These are phyloP conservation scores for Candida namnaoensis DNA, from an alignment of 805 yeast species.

Conservation along the genomic window DNA sequence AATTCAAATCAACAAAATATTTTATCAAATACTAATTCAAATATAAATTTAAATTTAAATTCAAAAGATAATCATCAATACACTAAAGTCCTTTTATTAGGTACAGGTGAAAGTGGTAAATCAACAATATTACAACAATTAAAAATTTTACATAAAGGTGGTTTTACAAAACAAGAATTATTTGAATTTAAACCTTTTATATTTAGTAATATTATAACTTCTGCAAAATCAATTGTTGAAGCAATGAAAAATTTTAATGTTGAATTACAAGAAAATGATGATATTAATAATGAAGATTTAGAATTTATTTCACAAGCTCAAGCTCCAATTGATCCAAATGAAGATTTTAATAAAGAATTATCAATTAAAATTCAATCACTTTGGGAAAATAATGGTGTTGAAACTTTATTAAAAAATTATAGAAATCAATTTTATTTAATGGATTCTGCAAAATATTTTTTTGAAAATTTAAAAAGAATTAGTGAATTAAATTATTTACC, in stretches of 20 bases:
- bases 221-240: conserved; percentile 60
- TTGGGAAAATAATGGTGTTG: conserved; percentile 52
- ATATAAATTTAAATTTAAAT: no score
- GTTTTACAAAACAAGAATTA: conserved; percentile 47
- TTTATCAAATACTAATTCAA: no score
- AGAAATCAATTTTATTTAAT: conserved; percentile 70
- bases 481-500: conserved; percentile 58
- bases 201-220: conserved; percentile 67
- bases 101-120: conserved; percentile 64
- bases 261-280: conserved; percentile 21
- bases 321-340: conserved; percentile 44
- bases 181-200: conserved; percentile 72
- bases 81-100: conserved; percentile 64
- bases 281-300: conserved; percentile 21
- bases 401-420: conserved; percentile 44
- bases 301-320: conserved; percentile 7
- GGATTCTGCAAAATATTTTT: conserved; percentile 79
- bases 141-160: conserved; percentile 30
- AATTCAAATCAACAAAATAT: no score
- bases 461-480: conserved; percentile 58
- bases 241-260: conserved; percentile 48
- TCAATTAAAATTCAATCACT: conserved; percentile 41
- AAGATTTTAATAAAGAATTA: conserved; percentile 38
- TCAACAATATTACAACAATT: conserved; percentile 38
- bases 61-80: conserved; percentile 32